Evolutionary conservation across 2,329 filamentous ascomycete species (phyloP), one percentile per base, ranked within the genome.

Genomic region (Trichothecium sympodiale): DNA sequence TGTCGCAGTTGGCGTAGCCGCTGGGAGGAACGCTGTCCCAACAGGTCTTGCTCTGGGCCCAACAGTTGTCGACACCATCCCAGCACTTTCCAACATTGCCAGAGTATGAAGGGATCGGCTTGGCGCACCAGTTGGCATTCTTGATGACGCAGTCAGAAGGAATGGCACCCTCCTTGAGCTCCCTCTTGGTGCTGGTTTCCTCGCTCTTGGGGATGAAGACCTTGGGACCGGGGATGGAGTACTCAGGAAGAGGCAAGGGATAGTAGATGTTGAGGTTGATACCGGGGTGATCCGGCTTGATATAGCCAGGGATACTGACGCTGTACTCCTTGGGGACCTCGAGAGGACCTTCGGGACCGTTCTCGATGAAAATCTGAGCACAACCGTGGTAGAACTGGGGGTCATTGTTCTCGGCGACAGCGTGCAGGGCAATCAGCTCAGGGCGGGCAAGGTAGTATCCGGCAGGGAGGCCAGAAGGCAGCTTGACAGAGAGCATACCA

Each of bases 341-440:
- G 0, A 73, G 57, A 34, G 61, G 54, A 6, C 62, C 68, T 1
- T 56, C 52, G 32, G 67, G 67, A 20, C 50, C 56, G 37, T 53
- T 52, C 36, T 73, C 48, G 33, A 87, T 55, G 50, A 73, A 81
- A 43, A 86, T 63, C 55, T 87, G 82, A 2, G 78, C 79, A 52
- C 82, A 87, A 35, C 78, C 76, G 35, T 71, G 61, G 53, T 82
- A 87, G 58, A 83, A 83, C 54, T 87, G 80, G n/a, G 82, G 75
- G 38, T 80, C 67, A 8, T 59, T 61, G 20, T 64, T 57, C 40
- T 66, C 56, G 8, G 75, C 77, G 33, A 74, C 27, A n/a, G 29
- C 60, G 46, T 86, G 81, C 27, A 87, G 67, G 2, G 80, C 75
- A 17, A 86, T 61, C 8, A 84, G 56, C 59, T 87, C 82, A 1